phyloP scores from a whole-genome alignment of 1,284 basidiomycete genomes.

The Fomitopsis pinicola region DNA sequence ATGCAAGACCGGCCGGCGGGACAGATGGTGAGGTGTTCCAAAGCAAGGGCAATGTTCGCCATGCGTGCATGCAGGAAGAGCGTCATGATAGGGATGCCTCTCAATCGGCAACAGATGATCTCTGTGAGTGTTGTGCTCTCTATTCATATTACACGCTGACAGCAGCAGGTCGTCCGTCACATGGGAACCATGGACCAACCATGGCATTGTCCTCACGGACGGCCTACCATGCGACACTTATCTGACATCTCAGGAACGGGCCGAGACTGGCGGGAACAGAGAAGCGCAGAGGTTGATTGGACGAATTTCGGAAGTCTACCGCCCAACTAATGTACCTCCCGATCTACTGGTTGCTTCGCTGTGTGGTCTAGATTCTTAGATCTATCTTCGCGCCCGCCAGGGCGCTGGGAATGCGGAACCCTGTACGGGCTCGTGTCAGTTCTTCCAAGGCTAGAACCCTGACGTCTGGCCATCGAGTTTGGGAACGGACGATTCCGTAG shows the following conservation, averaged over 20 bases:
- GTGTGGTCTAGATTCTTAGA: background rate
- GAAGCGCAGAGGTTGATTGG: constrained; percentile 13
- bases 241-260: constrained; percentile 34
- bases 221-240: constrained; percentile 94
- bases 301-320: constrained; percentile 9
- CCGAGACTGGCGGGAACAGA: constrained; percentile 8
- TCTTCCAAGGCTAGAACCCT: background rate
- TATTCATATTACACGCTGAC: constrained; percentile 1
- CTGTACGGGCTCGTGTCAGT: background rate
- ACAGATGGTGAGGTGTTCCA: constrained; percentile 85
- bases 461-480: background rate
- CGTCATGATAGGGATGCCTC: constrained; percentile 91
- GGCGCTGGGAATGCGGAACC: background rate
- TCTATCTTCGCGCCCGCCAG: constrained; percentile 1
- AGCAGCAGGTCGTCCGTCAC: constrained; percentile 73
- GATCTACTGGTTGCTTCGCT: background rate
- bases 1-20: constrained; percentile 75
- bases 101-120: constrained; percentile 78
- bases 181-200: constrained; percentile 98
- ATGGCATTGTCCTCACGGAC: constrained; percentile 96
- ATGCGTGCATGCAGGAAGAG: constrained; percentile 94
- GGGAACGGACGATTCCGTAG: background rate
- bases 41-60: constrained; percentile 96
- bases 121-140: constrained; percentile 43
- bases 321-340: background rate